Evolutionary conservation across 345 rosid species (phyloP), one percentile per base, ranked within the genome.

Genomic region (Salix suchowensis): DNA sequence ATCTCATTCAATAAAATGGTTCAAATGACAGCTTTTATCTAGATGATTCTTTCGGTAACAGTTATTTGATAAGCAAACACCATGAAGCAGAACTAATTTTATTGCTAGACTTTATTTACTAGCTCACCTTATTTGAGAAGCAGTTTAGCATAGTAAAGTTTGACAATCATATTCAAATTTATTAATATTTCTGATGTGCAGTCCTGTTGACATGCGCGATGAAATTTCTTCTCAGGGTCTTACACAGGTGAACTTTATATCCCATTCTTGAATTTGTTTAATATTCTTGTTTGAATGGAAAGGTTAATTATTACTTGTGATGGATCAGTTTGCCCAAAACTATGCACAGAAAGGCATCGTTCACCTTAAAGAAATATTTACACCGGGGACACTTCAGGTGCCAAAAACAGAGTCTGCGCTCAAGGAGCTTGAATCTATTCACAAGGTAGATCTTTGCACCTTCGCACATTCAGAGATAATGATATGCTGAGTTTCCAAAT

Each of bases 341-440:
- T 95, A 90, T 71, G 89, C 97, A 0, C 84, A 83, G 77, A 89
- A 76, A 58, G 91, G 94, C 73, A 40, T 86, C 36, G 98, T 95
- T 81, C 89, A 78, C 68, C 97, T 95, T 62, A 78, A 82, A 82
- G 98, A 95, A 86, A 91, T 95, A 86, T 90, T 95, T 82, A 86
- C 86, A 37, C 88, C 91, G 0, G 96, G 87, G 77, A 86, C 82
- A 39, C 94, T 92, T 73, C 70, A 79, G 78, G 93, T 92, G 78
- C 97, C 98, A 23, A 84, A 81, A 86, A 89, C 97, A 55, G 90
- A 74, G 42, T 44, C 61, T 64, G 87, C 84, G 73, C 90, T 95
- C 74, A 86, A 85, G 84, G 98, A 95, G 67, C 97, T 92, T 65
- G 98, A 95, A 85, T 95, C 98, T 52, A 81, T 95, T 85, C 94